Evolutionary conservation across 148 eudicot species (phyloP).

Genomic region (Rhododendron henanense): DNA sequence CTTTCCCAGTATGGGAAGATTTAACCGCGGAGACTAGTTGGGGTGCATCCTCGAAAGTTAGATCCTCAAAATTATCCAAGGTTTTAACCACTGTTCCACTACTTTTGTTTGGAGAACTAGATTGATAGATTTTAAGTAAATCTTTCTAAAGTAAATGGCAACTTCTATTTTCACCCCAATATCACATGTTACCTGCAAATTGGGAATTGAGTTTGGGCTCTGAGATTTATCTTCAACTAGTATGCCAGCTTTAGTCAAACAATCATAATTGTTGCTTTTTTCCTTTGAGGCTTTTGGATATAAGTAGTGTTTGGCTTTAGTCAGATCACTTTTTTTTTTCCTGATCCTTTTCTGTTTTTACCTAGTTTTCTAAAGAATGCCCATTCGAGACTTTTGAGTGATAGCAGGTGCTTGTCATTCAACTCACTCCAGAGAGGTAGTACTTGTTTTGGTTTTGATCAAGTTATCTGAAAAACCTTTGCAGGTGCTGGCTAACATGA

Average conservation of each 20-base stretch:
- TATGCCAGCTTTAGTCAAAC: no score
- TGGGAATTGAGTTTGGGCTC: no score
- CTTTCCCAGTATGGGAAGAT: not conserved
- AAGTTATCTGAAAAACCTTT: not conserved
- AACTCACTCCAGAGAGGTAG: not conserved
- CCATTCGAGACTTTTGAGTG: not conserved
- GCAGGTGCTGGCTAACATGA: constrained; percentile 85
- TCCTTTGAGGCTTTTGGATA: not conserved
- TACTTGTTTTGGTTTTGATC: not conserved
- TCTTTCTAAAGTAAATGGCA: no score
- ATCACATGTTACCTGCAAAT: no score
- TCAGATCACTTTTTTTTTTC: not conserved
- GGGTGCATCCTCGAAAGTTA: not conserved
- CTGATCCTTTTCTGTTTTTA: not conserved
- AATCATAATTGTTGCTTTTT: not conserved
- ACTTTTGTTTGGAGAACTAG: not conserved
- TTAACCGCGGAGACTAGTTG: not conserved
- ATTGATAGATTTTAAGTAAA: not conserved
- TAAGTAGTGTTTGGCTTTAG: not conserved
- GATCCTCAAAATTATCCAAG: not conserved
- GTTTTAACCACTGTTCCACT: not conserved
- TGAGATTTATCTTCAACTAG: no score
- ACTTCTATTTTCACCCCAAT: no score
- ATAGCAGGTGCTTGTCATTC: not conserved
- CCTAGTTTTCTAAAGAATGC: not conserved